phyloP scores from a whole-genome alignment of 108 stramenopile genomes.

The Cyclotella kingstonii region DNA sequence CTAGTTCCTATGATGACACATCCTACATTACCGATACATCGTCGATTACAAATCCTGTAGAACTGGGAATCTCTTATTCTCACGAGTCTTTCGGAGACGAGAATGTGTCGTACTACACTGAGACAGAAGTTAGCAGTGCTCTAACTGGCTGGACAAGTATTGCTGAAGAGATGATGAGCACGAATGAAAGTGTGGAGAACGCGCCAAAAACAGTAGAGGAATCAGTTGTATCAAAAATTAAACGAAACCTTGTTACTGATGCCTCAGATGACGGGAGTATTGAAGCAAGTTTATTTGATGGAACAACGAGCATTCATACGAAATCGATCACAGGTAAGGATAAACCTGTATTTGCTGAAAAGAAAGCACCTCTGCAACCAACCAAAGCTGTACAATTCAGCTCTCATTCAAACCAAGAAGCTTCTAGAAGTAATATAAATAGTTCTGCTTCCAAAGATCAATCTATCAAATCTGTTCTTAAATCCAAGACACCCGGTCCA shows the following conservation, averaged over 20 bases:
- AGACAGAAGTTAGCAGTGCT: conserved; percentile 19
- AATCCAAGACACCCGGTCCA: conserved; percentile 1
- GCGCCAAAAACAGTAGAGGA: not conserved
- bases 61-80: conserved; percentile 17
- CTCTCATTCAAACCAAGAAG: conserved; percentile 2
- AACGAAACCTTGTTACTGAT: conserved; percentile 8
- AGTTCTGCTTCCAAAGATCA: not conserved
- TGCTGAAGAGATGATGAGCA: not conserved
- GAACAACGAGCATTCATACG: not conserved
- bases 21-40: conserved; percentile 44
- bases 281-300: conserved; percentile 10
- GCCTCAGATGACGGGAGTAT: conserved; percentile 19
- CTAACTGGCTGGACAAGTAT: conserved; percentile 27
- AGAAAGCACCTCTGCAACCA: conserved; percentile 1
- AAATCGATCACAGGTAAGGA: no score
- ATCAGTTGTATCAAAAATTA: conserved; percentile 1
- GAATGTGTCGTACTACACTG: conserved; percentile 23
- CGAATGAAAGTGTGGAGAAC: not conserved
- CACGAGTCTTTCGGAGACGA: conserved; percentile 18
- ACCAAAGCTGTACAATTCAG: conserved; percentile 13
- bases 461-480: conserved; percentile 11
- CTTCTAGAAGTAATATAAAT: not conserved
- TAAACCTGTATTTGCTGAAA: not conserved
- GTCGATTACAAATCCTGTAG: conserved; percentile 34
- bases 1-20: conserved; percentile 4